These are phyloP conservation scores for Mrakiaceae sp. DNA, from an alignment of 1,284 basidiomycete species.

Conservation along the genomic window DNA sequence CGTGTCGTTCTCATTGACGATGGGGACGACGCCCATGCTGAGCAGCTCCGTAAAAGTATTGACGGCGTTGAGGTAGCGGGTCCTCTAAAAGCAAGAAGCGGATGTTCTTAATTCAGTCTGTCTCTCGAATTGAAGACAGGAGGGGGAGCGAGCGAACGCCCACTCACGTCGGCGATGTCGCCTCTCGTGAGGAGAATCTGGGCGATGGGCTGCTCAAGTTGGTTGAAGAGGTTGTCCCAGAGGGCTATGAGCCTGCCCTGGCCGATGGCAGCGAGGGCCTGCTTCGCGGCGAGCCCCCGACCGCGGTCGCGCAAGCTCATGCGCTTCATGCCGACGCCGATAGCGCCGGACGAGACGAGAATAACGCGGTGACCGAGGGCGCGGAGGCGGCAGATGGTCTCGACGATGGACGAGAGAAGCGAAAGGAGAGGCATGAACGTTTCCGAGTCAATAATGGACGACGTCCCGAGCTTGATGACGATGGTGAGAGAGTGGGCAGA, in stretches of 20 bases:
- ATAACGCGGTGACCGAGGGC: slow-evolving; percentile 82
- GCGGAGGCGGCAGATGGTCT: slow-evolving; percentile 72
- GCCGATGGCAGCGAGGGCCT: slow-evolving; percentile 93
- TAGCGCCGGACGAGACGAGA: slow-evolving; percentile 90
- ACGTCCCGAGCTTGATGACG: slow-evolving; percentile 82
- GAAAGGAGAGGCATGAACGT: slow-evolving; percentile 83
- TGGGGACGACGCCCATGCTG: slow-evolving; percentile 80
- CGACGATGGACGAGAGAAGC: slow-evolving; percentile 80
- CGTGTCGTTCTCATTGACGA: slow-evolving; percentile 95
- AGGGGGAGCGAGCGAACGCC: background rate
- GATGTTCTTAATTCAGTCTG: background rate
- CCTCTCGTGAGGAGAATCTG: slow-evolving; percentile 89
- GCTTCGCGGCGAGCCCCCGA: slow-evolving; percentile 78
- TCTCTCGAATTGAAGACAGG: too few relatives aligned
- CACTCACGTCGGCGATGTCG: slow-evolving; percentile 87
- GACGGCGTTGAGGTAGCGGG: slow-evolving; percentile 84
- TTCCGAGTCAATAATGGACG: slow-evolving; percentile 82
- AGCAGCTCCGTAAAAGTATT: slow-evolving; percentile 83
- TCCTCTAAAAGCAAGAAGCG: slow-evolving; percentile 45
- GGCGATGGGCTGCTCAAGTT: slow-evolving; percentile 86
- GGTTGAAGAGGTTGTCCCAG: slow-evolving; percentile 92
- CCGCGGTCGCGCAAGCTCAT: slow-evolving; percentile 75
- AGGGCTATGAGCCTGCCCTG: slow-evolving; percentile 91
- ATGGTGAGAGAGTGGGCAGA: slow-evolving; percentile 43
- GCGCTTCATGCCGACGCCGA: slow-evolving; percentile 82